Evolutionary conservation across 495 filamentous ascomycete species (phyloP), one percentile per base, ranked within the genome.

Genomic region (Tuber aestivum): DNA sequence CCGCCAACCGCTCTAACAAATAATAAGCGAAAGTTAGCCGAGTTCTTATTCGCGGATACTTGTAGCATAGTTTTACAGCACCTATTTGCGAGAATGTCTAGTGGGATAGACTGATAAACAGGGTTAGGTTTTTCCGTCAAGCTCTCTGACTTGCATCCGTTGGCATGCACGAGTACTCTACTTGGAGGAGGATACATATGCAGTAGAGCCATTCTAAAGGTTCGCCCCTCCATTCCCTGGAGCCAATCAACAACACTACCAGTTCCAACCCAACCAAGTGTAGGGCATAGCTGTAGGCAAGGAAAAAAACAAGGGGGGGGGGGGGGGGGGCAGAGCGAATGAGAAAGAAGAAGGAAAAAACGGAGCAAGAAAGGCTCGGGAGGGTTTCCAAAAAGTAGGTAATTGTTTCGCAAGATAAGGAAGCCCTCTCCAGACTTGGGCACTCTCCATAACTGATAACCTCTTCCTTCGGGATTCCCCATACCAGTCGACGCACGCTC

Each of bases 21-120:
- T 65, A 65, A 65, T 65, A 65, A 65, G 56, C 56, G 56, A 65
- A 65, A 7, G 56, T 65, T 65, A 65, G 27, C 56, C 56, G 56
- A 65, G 27, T 27, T 65, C 56, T n/a, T 35, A 14, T 35, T 65
- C 35, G 32, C 56, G 56, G 35, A 65, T 35, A n/a, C n/a, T n/a
- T n/a, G n/a, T n/a, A 35, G 56, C 3, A 65, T 65, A 27, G 12
- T 65, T 32, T 65, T 35, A 27, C 32, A 35, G 56, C 56, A n/a
- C 27, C 27, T 27, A 27, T 65, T 65, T 27, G 27, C 56, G 56
- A 65, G 14, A 32, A 65, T 35, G 27, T 65, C 27, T 65, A 27
- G 14, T 3, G 27, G 35, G 56, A 65, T 65, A 65, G 20, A 35
- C 56, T 65, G 27, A 65, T 65, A 65, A 65, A 35, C 56, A 65